Percentiles rank a stretch among this genome's conserved stretches.
Evolutionary conservation across 352 stramenopile species (phyloP).

Genomic region (Phytophthora pluvialis): DNA sequence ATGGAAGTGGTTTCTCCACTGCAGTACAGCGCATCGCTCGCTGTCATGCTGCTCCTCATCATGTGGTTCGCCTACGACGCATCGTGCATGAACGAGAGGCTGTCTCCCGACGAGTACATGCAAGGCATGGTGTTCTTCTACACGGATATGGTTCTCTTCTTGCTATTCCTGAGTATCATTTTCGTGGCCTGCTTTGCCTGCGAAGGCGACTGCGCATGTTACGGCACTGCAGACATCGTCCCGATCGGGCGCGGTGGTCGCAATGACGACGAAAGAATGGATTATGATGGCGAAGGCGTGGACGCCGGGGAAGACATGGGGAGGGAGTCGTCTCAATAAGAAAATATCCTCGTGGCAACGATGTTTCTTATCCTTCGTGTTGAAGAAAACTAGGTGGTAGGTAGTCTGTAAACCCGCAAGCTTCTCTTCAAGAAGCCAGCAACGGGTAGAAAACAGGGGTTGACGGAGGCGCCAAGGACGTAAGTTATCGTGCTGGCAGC

Average conservation of each 20-base stretch:
- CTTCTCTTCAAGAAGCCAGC: neutral
- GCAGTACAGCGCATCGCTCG: slow-evolving; percentile 63
- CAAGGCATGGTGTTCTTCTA: slow-evolving; percentile 88
- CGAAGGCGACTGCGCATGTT: slow-evolving; percentile 78
- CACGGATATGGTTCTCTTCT: slow-evolving; percentile 83
- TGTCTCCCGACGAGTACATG: slow-evolving; percentile 85
- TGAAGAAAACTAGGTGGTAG: neutral
- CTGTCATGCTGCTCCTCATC: slow-evolving; percentile 66
- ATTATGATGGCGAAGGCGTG: slow-evolving; percentile 5
- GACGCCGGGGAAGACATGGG: slow-evolving; percentile 1
- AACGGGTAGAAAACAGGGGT: neutral
- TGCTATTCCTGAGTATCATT: slow-evolving; percentile 81
- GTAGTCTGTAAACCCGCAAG: slow-evolving; percentile 1
- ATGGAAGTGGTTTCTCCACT: slow-evolving; percentile 52
- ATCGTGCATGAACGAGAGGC: slow-evolving; percentile 77
- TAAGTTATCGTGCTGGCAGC: slow-evolving; percentile 23
- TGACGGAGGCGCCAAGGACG: neutral
- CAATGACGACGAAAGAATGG: slow-evolving; percentile 39
- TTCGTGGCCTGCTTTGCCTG: slow-evolving; percentile 81
- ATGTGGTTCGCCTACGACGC: slow-evolving; percentile 86
- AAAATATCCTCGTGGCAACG: slow-evolving; percentile 1
- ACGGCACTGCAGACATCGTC: slow-evolving; percentile 71
- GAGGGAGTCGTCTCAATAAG: slow-evolving; percentile 9
- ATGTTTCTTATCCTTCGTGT: slow-evolving; percentile 11
- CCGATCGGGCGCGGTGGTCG: slow-evolving; percentile 46